These are phyloP conservation scores for Boletus holoroseus DNA, from an alignment of 1,284 basidiomycete genomes.

Conservation along the genomic window DNA sequence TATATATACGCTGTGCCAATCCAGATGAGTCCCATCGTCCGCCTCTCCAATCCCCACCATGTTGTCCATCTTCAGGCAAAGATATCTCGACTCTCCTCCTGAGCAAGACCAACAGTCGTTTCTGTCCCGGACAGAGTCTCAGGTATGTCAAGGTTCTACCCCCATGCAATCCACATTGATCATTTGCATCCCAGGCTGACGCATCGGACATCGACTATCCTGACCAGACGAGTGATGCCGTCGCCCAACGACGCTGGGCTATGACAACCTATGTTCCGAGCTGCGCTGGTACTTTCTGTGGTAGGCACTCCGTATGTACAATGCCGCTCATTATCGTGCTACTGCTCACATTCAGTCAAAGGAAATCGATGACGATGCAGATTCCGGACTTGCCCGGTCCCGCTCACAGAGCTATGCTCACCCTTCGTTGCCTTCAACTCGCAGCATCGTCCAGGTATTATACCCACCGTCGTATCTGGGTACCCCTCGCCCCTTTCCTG, in stretches of 20 bases:
- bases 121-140: not conserved
- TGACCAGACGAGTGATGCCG: not conserved
- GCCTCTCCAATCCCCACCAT: constrained; percentile 1
- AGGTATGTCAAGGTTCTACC: not conserved
- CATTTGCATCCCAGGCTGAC: not conserved
- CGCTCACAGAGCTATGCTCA: not conserved
- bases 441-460: constrained; percentile 23
- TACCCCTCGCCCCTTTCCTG: constrained; percentile 3
- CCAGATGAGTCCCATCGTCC: not conserved
- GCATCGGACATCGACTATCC: not conserved
- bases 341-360: constrained; percentile 13
- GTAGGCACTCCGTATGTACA: constrained; percentile 8
- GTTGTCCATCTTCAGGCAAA: constrained; percentile 11
- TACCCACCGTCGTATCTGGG: constrained; percentile 24
- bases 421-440: constrained; percentile 18
- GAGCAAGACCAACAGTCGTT: constrained; percentile 1
- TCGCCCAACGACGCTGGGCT: not conserved
- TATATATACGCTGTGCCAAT: not conserved
- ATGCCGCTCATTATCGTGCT: not conserved
- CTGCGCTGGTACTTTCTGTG: constrained; percentile 10
- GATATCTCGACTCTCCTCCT: not conserved
- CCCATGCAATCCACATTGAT: not conserved
- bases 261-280: not conserved
- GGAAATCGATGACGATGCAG: not conserved
- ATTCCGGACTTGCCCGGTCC: not conserved